These are phyloP conservation scores for Podospora bellae-mahoneyi DNA, from an alignment of 495 filamentous ascomycete genomes.

Conservation along the genomic window DNA sequence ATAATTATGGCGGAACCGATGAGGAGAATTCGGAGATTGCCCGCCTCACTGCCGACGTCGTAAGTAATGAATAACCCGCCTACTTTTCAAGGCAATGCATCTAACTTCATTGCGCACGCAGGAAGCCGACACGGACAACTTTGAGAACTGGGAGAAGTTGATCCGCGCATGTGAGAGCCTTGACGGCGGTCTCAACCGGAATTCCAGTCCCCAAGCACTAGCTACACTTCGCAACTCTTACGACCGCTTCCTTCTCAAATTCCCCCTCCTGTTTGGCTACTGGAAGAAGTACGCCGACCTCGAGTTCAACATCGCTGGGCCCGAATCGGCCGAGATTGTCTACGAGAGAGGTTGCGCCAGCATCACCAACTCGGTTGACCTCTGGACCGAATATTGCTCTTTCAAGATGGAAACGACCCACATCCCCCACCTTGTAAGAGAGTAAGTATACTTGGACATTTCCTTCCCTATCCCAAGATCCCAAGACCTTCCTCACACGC, in stretches of 20 bases:
- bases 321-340: constrained; percentile 97
- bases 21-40: constrained; percentile 83
- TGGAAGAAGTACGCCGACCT: constrained; percentile 99
- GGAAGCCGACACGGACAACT: constrained; percentile 82
- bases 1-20: constrained; percentile 68
- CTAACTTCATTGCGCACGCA: constrained; percentile 25
- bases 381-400: constrained; percentile 94
- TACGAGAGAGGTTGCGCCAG: constrained; percentile 95
- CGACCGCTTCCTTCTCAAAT: constrained; percentile 91
- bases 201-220: constrained; percentile 92
- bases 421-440: constrained; percentile 91
- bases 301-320: constrained; percentile 94
- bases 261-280: constrained; percentile 93
- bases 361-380: constrained; percentile 86
- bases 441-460: constrained; percentile 82
- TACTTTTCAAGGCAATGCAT: background rate
- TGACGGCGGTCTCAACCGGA: constrained; percentile 91
- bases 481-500: constrained; percentile 48
- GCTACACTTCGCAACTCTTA: constrained; percentile 78
- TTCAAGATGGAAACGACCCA: constrained; percentile 98
- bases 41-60: constrained; percentile 73
- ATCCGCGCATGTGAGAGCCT: constrained; percentile 76
- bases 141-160: constrained; percentile 93
- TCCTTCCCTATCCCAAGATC: constrained; percentile 60
- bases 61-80: constrained; percentile 44